These are phyloP conservation scores for Fusarium continuum DNA, from an alignment of 2,329 filamentous ascomycete genomes.

Conservation along the genomic window DNA sequence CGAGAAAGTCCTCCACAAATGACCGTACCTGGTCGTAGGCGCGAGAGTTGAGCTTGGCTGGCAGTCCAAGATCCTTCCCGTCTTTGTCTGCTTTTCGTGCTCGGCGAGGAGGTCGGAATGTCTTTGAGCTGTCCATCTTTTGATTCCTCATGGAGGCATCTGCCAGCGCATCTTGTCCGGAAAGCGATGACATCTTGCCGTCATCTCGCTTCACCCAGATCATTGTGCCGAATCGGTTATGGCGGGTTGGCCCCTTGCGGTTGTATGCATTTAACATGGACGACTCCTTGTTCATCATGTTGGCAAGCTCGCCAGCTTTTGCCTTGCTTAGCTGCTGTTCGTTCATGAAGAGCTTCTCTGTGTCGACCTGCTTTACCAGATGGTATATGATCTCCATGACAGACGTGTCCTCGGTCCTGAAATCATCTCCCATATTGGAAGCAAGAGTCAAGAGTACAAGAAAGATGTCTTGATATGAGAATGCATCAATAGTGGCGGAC, in stretches of 20 bases:
- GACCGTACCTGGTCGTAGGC: conserved; percentile 80
- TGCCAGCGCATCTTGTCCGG: conserved; percentile 85
- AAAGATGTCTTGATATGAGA: conserved; percentile 90
- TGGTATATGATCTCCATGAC: conserved; percentile 93
- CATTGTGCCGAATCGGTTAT: conserved; percentile 97
- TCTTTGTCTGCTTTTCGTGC: conserved; percentile 69
- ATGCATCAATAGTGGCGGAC: conserved; percentile 87
- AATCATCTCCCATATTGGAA: conserved; percentile 94
- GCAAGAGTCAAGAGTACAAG: conserved; percentile 84
- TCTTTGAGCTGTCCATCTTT: conserved; percentile 92
- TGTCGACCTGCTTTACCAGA: conserved; percentile 87
- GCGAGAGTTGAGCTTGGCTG: conserved; percentile 72
- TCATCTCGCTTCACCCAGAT: conserved; percentile 93
- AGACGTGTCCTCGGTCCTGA: conserved; percentile 87
- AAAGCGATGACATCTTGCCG: conserved; percentile 84
- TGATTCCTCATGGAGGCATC: conserved; percentile 77
- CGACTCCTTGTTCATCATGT: conserved; percentile 81
- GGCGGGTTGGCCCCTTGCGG: conserved; percentile 81
- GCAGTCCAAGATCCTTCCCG: conserved; percentile 79
- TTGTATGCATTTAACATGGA: conserved; percentile 82
- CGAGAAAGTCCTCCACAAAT: conserved; percentile 93
- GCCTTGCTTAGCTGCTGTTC: conserved; percentile 74
- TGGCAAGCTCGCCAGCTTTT: conserved; percentile 76
- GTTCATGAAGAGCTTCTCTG: conserved; percentile 85
- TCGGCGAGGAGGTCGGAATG: conserved; percentile 82